Conservation (phyloP, 2,329 filamentous ascomycete genomes). For the Juglanconis oblonga region DNA sequence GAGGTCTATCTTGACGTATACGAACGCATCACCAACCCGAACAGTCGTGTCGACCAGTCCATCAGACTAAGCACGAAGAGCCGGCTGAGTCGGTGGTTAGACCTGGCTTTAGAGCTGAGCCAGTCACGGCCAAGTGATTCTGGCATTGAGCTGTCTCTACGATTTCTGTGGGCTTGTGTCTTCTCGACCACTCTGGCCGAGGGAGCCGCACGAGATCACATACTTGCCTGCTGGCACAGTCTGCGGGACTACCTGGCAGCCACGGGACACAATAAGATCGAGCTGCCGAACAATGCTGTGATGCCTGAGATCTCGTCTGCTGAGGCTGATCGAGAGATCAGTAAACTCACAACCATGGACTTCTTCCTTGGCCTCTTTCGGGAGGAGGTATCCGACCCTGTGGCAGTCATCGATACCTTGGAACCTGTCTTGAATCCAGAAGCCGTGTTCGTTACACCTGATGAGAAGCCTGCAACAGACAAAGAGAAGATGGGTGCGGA, state of each 20-base stretch:
- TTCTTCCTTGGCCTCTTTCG: conserved; percentile 92
- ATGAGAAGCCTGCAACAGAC: conserved; percentile 21
- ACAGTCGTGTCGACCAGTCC: conserved; percentile 48
- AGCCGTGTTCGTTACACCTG: conserved; percentile 43
- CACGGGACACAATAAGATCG: conserved; percentile 43
- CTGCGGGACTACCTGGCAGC: conserved; percentile 49
- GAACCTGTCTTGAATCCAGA: conserved; percentile 85
- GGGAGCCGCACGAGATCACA: conserved; percentile 53
- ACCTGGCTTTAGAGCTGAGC: conserved; percentile 45
- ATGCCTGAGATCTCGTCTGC: conserved; percentile 82
- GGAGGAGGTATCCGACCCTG: conserved; percentile 74
- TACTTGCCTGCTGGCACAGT: conserved; percentile 57
- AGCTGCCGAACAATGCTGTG: conserved; percentile 78
- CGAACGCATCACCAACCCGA: conserved; percentile 56
- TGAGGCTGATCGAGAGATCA: conserved; percentile 88
- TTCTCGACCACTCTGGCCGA: conserved; percentile 51
- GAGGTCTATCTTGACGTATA: conserved; percentile 62
- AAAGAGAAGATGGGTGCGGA: conserved; percentile 13
- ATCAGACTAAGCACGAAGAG: conserved; percentile 48
- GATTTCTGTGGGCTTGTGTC: conserved; percentile 57
- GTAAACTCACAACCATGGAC: conserved; percentile 90
- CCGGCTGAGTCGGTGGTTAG: conserved; percentile 50
- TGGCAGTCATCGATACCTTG: conserved; percentile 83
- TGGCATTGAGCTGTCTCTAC: conserved; percentile 41
- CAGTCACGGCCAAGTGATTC: conserved; percentile 31